phyloP scores from a whole-genome alignment of 345 rosid genomes.

The Eucalyptus melliodora region DNA sequence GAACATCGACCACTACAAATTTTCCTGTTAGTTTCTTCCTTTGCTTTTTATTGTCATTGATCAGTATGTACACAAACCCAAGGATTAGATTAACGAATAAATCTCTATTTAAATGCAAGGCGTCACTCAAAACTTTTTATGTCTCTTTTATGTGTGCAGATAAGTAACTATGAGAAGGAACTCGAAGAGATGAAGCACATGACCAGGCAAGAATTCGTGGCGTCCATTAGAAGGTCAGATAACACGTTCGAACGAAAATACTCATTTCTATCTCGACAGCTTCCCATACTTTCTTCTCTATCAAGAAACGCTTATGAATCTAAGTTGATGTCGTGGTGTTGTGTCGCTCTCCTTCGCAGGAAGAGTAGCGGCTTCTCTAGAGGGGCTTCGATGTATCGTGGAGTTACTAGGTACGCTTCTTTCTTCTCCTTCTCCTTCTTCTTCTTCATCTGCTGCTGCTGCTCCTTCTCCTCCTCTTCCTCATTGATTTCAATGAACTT shows the following conservation, averaged over 20 bases:
- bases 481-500: neutral
- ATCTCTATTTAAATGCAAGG: neutral
- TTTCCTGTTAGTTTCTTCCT: constrained; percentile 44
- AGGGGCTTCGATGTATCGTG: constrained; percentile 99
- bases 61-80: neutral
- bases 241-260: neutral
- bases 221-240: constrained; percentile 77
- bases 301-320: neutral
- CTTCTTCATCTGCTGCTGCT: neutral
- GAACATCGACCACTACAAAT: constrained; percentile 91
- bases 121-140: neutral
- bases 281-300: neutral
- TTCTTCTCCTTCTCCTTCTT: neutral
- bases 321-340: neutral
- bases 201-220: constrained; percentile 99
- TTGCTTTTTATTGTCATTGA: neutral
- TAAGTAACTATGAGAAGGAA: constrained; percentile 91
- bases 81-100: neutral
- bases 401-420: constrained; percentile 70
- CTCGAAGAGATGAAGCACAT: constrained; percentile 96
- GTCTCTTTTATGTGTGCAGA: constrained; percentile 16
- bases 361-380: constrained; percentile 99
- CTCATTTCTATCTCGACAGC: neutral
- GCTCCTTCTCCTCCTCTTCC: neutral
- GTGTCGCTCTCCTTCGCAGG: constrained; percentile 17